Base-by-base conservation (phyloP, 2,329 filamentous ascomycete genomes). In the Aspergillus aculeatus region DNA sequence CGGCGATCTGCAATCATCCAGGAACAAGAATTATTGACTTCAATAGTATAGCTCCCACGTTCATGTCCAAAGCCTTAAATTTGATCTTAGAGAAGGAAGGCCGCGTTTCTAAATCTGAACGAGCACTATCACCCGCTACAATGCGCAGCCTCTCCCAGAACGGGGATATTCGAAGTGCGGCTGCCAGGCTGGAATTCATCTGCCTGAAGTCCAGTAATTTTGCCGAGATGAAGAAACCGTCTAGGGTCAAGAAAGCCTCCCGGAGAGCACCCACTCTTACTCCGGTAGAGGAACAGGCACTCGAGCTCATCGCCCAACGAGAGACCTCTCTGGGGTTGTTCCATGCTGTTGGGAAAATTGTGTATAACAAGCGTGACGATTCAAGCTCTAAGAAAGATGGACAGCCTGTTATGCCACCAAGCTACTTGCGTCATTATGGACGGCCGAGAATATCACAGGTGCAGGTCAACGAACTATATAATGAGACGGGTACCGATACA, bases 251-350 rank as follows among this genome's bases (percentile, higher is more conserved):
- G 71, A 88, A 85, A 65, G 78, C 80, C 1, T 75, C 76, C 21
- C 80, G 86, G 9, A 77, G 79, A 3, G 64, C 62, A 5, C 64
- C 63, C 32, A 61, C 64, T 11, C 75, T 96, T 59, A 96, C 92
- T 0, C 84, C 84, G 62, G 88, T 89, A 69, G 95, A 98, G 73
- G 81, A 85, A 60, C 89, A 96, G 63, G 93, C 87, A 5, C 76
- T 98, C 10, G 86, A 92, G 69, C 80, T 95, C 60, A 85, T 98
- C 23, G 92, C 90, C 0, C 91, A 93, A 69, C 86, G 95, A 58
- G 95, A 98, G 77, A 89, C 90, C 16, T 96, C 89, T 63, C 81
- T 99, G 2, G 95, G 94, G 1, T 92, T 99, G 54, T 99, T 99
- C 71, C 95, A 99, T 73, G 92, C 95, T 0, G 90, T 98, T 12